Evolutionary conservation across 176 grass and related monocot genomes (phyloP), one percentile per base, ranked within the genome.

Genomic region (Avena sativa): DNA sequence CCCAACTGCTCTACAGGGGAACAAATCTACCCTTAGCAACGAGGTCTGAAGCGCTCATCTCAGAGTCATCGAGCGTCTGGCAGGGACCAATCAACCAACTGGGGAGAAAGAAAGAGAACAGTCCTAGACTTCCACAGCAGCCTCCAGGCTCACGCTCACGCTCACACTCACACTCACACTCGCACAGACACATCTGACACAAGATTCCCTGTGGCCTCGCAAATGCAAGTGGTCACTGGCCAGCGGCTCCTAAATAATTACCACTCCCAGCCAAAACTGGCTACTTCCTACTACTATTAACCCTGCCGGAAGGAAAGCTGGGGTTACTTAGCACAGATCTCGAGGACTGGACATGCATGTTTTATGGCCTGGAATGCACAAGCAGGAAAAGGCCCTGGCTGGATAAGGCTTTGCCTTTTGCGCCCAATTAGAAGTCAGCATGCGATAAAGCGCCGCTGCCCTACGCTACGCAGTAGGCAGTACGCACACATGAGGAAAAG

Each of bases 21-120:
- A 81, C 86, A 88, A 85, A 91, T 88, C 71, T 81, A 85, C 23
- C 74, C 80, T 61, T 36, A 30, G 75, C 81, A 52, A 73, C 60
- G 61, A 80, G 50, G 76, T 76, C 76, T 81, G 85, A 88, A 81
- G 70, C 26, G 53, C 83, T 88, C 73, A 7, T 48, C 79, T 81
- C 76, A 75, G 89, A 79, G 63, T 69, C 69, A 91, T 85, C 82
- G 81, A 91, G 57, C 73, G 43, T 76, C 81, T 28, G 83, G 85
- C 85, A 79, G 89, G 66, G 16, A n/a, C 70, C 86, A 91, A 80
- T 87, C 89, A 76, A 43, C 76, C 89, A 76, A 43, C 76, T 59
- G 25, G 14, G 19, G 21, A 79, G 79, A 79, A 28, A 28, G 28
- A 28, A 28, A 25, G 34, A 80, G 85, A 84, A 84, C 85, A 87